Evolutionary conservation across 2,329 filamentous ascomycete genomes (phyloP), one percentile per base, ranked within the genome.

Genomic region (Aspergillus tanneri): DNA sequence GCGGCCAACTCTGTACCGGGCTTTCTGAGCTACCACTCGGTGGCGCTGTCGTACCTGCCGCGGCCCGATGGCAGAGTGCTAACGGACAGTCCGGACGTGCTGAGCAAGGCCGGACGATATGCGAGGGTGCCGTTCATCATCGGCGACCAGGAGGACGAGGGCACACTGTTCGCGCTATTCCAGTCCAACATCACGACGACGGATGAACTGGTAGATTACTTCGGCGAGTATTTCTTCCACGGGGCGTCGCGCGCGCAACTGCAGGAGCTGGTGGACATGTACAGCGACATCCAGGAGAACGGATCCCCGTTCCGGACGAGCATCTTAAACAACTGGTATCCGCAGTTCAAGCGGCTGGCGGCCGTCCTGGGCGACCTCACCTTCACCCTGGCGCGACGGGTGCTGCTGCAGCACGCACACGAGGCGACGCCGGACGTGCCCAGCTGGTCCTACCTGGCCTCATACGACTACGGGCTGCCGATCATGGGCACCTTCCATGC

Each of bases 91-190:
- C 83, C 86, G 0, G 86, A 91, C 0, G 46, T 77, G 0, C 71
- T 88, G 4, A 70, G 78, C 2, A 46, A 57, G 2, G 59, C 64
- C 0, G 82, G 84, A 11, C 75, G 76, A 52, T 84, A 81, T 53
- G 77, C 82, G 6, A 74, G 76, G 10, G 78, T 85, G 0, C 83
- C 83, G 2, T 77, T 85, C 62, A 85, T 86, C 47, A 78, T 87
- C 30, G 87, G 88, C 34, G 80, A 89, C 61, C 86, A 90, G 66
- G 87, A 91, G 72, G 88, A 92, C 61, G 87, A 92, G 67, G 87
- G 87, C 14, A 90, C 87, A 0, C 67, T 91, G 2, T 90, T 91
- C 63, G 75, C 83, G 4, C 73, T 91, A 25, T 84, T 85, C 65
- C 85, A 88, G 55, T 63, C 68, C 24, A 88, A 90, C 63, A 71